Evolutionary conservation across 148 eudicot species (phyloP).

Genomic region (Silene latifolia): DNA sequence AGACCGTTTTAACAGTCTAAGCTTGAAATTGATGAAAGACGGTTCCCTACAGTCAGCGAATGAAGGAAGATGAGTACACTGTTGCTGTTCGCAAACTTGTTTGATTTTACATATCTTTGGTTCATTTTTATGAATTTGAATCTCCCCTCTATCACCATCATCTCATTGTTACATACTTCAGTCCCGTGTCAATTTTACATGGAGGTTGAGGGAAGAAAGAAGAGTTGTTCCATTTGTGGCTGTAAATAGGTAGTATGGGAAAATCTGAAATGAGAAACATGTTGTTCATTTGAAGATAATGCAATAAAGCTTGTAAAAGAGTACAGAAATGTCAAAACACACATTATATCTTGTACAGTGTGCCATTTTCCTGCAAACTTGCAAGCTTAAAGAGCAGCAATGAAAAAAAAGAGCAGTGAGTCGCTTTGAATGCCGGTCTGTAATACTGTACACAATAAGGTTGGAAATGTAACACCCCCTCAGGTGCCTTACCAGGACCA

Average conservation of each 20-base stretch:
- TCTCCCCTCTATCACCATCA: background rate
- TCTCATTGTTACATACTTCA: background rate
- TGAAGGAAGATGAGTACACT: slow-evolving; percentile 26
- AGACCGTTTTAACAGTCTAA: slow-evolving; percentile 62
- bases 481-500: too few species aligned
- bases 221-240: background rate
- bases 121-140: background rate
- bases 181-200: background rate
- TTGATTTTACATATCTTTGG: background rate
- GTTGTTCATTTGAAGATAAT: background rate
- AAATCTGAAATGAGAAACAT: background rate
- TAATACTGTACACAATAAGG: background rate
- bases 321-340: background rate
- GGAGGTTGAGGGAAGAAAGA: background rate
- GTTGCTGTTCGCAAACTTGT: background rate
- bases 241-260: background rate
- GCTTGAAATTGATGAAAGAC: slow-evolving; percentile 59
- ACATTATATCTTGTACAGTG: background rate
- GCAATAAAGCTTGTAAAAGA: background rate
- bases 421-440: background rate
- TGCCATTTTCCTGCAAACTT: background rate
- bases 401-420: background rate
- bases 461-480: too few species aligned
- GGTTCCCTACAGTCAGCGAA: slow-evolving; percentile 42
- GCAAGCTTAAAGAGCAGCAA: background rate